A percentile compares a stretch with the other conserved stretches of the same genome.
Evolutionary conservation across 1,139 yeast genomes (phyloP).

Genomic region (Hansenula anomala): DNA sequence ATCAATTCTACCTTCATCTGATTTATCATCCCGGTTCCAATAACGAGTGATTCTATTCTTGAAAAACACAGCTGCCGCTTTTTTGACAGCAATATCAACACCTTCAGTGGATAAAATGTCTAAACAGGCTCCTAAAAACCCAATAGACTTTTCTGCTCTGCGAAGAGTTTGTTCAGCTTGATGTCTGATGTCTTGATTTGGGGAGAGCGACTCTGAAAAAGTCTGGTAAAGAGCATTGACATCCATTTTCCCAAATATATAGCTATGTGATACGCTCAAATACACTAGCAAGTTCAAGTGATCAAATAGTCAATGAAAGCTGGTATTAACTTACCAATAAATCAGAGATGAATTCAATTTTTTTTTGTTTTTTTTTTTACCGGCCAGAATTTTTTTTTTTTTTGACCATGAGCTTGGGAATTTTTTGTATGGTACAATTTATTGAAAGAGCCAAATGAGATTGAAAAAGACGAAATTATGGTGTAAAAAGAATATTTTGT

Average conservation of each 20-base stretch:
- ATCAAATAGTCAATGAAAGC: too few species aligned
- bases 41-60: slow-evolving; percentile 66
- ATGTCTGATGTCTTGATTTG: slow-evolving; percentile 56
- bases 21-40: slow-evolving; percentile 43
- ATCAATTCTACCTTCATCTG: slow-evolving; percentile 40
- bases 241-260: slow-evolving; percentile 50
- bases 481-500: too few species aligned
- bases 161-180: slow-evolving; percentile 68
- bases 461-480: too few species aligned
- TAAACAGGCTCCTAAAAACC: slow-evolving; percentile 80
- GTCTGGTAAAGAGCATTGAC: slow-evolving; percentile 62
- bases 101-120: slow-evolving; percentile 60
- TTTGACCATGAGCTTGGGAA: too few species aligned
- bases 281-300: too few species aligned
- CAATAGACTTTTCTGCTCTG: slow-evolving; percentile 51
- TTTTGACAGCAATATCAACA: slow-evolving; percentile 53
- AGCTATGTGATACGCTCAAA: too few species aligned
- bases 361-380: too few species aligned
- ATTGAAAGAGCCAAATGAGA: too few species aligned
- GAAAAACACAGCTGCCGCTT: slow-evolving; percentile 84
- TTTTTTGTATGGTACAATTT: too few species aligned
- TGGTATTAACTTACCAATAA: too few species aligned
- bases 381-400: too few species aligned
- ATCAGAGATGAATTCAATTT: too few species aligned
- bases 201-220: slow-evolving; percentile 76